These are phyloP conservation scores for Trametes pubescens DNA, from an alignment of 1,284 basidiomycete genomes.

Conservation along the genomic window DNA sequence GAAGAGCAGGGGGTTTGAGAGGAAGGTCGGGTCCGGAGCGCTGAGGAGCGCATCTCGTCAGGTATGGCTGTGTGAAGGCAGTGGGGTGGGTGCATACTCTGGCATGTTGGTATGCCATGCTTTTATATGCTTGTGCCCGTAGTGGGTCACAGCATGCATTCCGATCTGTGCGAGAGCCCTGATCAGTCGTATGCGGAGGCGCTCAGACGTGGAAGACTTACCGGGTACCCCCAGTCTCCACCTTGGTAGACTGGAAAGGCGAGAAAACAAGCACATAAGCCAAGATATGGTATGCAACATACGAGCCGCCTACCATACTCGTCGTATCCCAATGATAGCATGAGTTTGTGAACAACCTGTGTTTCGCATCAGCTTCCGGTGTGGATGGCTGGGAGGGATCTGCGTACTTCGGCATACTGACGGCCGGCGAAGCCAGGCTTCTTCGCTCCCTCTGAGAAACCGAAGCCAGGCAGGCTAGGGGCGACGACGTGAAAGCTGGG, in stretches of 20 bases:
- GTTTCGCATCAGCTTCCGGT: too few relatives aligned
- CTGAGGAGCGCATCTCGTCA: background rate
- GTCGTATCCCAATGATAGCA: constrained; percentile 53
- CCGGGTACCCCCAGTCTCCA: constrained; percentile 52
- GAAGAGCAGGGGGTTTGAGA: constrained; percentile 39
- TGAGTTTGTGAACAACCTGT: constrained; percentile 50
- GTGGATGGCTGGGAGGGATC: background rate
- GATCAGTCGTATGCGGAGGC: too few relatives aligned
- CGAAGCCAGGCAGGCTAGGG: constrained; percentile 58
- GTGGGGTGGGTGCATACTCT: background rate
- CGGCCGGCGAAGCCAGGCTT: constrained; percentile 44
- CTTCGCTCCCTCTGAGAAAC: constrained; percentile 54
- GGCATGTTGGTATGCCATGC: constrained; percentile 18
- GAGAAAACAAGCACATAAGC: background rate
- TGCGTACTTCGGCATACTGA: constrained; percentile 36
- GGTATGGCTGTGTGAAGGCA: background rate
- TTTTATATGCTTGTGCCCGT: constrained; percentile 29
- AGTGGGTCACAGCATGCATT: constrained; percentile 6
- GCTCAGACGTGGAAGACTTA: constrained; percentile 31
- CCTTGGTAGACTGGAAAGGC: constrained; percentile 49
- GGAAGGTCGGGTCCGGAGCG: constrained; percentile 29
- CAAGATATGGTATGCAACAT: background rate
- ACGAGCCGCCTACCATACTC: constrained; percentile 55
- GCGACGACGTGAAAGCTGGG: constrained; percentile 66
- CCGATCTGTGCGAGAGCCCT: background rate